Evolutionary conservation across 208 protist genomes (phyloP).

Genomic region (Acanthamoeba triangularis): DNA sequence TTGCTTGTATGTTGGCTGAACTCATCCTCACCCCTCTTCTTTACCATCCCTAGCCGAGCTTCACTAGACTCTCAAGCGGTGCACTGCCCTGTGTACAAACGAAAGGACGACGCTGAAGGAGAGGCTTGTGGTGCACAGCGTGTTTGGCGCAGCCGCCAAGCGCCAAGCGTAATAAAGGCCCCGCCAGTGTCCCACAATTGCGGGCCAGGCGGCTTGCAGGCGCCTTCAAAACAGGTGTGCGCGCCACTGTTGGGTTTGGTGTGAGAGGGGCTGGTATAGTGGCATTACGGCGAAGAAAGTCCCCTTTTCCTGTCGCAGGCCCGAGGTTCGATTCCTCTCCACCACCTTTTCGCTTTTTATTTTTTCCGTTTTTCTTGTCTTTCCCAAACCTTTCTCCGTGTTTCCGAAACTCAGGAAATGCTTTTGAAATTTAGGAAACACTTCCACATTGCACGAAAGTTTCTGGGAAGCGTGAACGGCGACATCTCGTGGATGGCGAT

Average conservation of each 20-base stretch:
- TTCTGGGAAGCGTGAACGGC: not conserved
- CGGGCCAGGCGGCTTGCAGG: too few relatives aligned
- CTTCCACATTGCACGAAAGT: not conserved
- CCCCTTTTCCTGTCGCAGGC: not conserved
- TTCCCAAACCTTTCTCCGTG: not conserved
- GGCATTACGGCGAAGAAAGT: not conserved
- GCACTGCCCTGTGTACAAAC: too few relatives aligned
- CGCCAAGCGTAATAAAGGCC: not conserved
- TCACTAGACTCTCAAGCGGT: not conserved
- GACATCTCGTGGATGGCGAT: not conserved
- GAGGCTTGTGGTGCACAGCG: not conserved
- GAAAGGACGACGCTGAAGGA: not conserved
- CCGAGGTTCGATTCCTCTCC: not conserved
- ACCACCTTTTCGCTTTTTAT: not conserved
- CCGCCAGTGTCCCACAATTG: not conserved
- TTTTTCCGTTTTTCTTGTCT: not conserved
- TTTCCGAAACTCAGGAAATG: not conserved
- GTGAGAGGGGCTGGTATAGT: not conserved
- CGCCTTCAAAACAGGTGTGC: too few relatives aligned
- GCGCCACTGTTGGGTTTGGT: too few relatives aligned
- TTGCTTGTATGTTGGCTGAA: not conserved
- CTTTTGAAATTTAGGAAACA: not conserved
- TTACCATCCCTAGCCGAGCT: not conserved
- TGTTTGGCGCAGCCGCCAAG: not conserved
- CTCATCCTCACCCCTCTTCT: not conserved